Evolutionary conservation across 1,284 basidiomycete genomes (phyloP).

Genomic region (Cutaneotrichosporon sp.): DNA sequence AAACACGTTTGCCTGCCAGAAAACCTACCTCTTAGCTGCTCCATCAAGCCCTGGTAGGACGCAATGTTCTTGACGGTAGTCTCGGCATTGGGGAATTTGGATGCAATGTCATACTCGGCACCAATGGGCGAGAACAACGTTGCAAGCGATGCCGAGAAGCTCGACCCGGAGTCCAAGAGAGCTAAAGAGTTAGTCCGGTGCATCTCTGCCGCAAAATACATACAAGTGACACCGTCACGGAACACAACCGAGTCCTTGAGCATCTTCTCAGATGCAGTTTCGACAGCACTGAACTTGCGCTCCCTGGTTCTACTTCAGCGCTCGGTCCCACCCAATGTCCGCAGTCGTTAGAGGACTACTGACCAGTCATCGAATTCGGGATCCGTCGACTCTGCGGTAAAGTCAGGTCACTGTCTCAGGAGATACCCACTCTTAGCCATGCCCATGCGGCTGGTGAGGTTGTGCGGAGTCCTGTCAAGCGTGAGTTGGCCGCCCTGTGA

Average conservation of each 20-base stretch:
- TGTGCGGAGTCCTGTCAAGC: constrained; percentile 66
- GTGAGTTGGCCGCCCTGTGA: no score
- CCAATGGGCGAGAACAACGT: constrained; percentile 74
- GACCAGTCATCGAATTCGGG: constrained; percentile 63
- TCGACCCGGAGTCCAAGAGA: constrained; percentile 71
- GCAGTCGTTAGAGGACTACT: constrained; percentile 5
- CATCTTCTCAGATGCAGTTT: constrained; percentile 79
- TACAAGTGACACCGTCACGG: constrained; percentile 72
- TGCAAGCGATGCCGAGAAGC: constrained; percentile 71
- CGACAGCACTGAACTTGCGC: constrained; percentile 70
- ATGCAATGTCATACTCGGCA: constrained; percentile 73
- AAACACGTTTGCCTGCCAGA: no score
- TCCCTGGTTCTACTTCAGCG: constrained; percentile 44
- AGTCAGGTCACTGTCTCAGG: neutral
- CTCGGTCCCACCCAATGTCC: neutral
- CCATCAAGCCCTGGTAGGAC: constrained; percentile 67
- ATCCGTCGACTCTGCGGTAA: constrained; percentile 65
- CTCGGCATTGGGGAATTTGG: constrained; percentile 70
- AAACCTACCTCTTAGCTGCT: constrained; percentile 63
- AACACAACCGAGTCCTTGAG: constrained; percentile 87
- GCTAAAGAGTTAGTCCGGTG: constrained; percentile 51
- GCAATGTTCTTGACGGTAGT: constrained; percentile 75
- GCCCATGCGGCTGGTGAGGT: constrained; percentile 76
- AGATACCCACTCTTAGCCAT: constrained; percentile 76
- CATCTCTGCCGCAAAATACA: constrained; percentile 32